Evolutionary conservation across 352 stramenopile species (phyloP).

Genomic region (Pythium utonaiense): DNA sequence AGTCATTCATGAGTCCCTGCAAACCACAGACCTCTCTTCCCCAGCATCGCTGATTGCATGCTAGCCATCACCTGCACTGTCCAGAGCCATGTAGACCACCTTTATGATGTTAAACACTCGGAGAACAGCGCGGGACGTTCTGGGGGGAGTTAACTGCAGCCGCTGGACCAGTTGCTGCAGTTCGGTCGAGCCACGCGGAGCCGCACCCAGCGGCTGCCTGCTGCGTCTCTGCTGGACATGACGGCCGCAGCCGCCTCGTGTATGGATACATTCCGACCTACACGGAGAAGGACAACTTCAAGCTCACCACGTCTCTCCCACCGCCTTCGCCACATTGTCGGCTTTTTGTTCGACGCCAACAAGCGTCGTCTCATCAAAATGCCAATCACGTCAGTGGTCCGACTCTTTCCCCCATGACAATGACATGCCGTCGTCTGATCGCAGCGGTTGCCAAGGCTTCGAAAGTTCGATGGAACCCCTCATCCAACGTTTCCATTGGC

Average conservation of each 20-base stretch:
- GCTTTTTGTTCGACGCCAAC: not conserved
- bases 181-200: not conserved
- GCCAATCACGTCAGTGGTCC: constrained; percentile 4
- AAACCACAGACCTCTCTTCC: not conserved
- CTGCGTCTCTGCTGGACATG: not conserved
- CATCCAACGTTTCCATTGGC: not conserved
- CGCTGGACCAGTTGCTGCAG: not conserved
- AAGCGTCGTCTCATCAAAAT: constrained; percentile 10
- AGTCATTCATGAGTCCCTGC: not conserved
- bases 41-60: too few species aligned
- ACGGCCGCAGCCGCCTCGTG: not conserved
- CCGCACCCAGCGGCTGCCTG: not conserved
- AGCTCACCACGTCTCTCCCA: not conserved
- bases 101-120: too few species aligned
- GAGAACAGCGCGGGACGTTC: not conserved
- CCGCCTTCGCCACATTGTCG: constrained; percentile 7
- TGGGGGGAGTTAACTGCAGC: not conserved
- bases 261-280: constrained; percentile 10
- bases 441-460: not conserved
- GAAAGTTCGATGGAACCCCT: not conserved
- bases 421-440: constrained; percentile 9
- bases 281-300: constrained; percentile 2
- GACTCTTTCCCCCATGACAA: constrained; percentile 14
- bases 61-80: too few species aligned
- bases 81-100: too few species aligned